Conservation (phyloP, 192 early-diverging fungal species). For the Coemansia sp. region DNA sequence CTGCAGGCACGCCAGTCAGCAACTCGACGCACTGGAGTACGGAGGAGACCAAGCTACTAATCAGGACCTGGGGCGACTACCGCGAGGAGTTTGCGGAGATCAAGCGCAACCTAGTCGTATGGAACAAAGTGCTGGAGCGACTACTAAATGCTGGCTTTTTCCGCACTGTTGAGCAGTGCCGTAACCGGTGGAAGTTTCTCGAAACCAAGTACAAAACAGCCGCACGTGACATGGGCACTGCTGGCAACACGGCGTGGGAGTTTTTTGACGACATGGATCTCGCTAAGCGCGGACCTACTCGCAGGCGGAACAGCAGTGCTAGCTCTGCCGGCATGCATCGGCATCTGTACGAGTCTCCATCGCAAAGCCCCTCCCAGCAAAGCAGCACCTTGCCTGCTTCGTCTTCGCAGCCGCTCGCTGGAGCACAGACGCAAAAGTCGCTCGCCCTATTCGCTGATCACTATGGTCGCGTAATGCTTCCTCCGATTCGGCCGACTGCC, state of each 20-base stretch:
- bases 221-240: slow-evolving; percentile 12
- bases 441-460: slow-evolving; percentile 32
- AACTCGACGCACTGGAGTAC: slow-evolving; percentile 57
- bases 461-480: slow-evolving; percentile 37
- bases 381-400: not conserved
- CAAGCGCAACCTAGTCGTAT: slow-evolving; percentile 53
- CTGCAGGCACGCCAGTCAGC: slow-evolving; percentile 15
- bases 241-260: slow-evolving; percentile 41
- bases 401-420: not conserved
- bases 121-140: slow-evolving; percentile 53
- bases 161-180: slow-evolving; percentile 54
- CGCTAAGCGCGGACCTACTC: slow-evolving; percentile 33
- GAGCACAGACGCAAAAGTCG: not conserved
- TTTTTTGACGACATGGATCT: slow-evolving; percentile 47
- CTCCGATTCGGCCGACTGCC: slow-evolving; percentile 30
- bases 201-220: slow-evolving; percentile 51
- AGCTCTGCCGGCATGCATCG: not conserved
- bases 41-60: slow-evolving; percentile 46
- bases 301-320: slow-evolving; percentile 13
- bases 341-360: not conserved
- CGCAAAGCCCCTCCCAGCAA: slow-evolving; percentile 1
- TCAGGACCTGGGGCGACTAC: slow-evolving; percentile 51
- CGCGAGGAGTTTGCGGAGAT: slow-evolving; percentile 54
- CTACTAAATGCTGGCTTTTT: slow-evolving; percentile 45
- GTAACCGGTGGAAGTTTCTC: slow-evolving; percentile 55